Base-by-base conservation (phyloP, 768 basidiomycete genomes). In the Suillus lakei region DNA sequence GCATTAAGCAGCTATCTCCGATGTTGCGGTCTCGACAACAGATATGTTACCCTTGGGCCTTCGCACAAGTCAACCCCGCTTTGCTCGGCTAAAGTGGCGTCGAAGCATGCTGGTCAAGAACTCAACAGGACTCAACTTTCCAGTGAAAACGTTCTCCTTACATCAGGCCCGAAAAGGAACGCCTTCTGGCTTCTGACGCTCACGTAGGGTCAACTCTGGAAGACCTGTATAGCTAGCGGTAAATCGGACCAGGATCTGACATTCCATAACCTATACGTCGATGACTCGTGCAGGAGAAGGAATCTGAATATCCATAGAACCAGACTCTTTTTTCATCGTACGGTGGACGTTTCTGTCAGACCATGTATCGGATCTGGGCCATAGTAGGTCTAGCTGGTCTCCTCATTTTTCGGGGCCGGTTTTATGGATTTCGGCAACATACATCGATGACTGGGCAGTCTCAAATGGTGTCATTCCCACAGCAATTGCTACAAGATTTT, bases 401-500 rank as follows among this genome's bases (percentile, higher is more conserved):
- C 65, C 8, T 59, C 46, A n/a, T 41, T 72, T 28, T 62, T 62
- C 8, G 66, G 65, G 3, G 38, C 61, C 21, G 56, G 48, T 21
- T 54, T 48, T 9, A 32, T 48, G n/a, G n/a, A 30, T 18, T 32
- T 21, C 28, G 2, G 36, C 28, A 10, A 34, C 41, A 48, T 2
- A 30, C 28, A 41, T 16, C 38, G 51, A 41, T 39, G 12, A 66
- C 1, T 59, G 53, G 41, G 21, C 69, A 66, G 26, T 48, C 13
- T n/a, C 44, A 55, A 50, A 44, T 38, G 65, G 7, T 67, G 41
- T 38, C 67, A 5, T 72, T 73, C 60, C 61, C 71, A 12, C 34
- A 60, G 56, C 44, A 67, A n/a, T 66, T 46, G 5, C n/a, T 38
- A 56, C 23, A 56, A 79, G 51, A 74, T 77, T 46, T 71, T 69